Evolutionary conservation across 192 early-diverging fungal species (phyloP).

Genomic region (Coemansia sp.): DNA sequence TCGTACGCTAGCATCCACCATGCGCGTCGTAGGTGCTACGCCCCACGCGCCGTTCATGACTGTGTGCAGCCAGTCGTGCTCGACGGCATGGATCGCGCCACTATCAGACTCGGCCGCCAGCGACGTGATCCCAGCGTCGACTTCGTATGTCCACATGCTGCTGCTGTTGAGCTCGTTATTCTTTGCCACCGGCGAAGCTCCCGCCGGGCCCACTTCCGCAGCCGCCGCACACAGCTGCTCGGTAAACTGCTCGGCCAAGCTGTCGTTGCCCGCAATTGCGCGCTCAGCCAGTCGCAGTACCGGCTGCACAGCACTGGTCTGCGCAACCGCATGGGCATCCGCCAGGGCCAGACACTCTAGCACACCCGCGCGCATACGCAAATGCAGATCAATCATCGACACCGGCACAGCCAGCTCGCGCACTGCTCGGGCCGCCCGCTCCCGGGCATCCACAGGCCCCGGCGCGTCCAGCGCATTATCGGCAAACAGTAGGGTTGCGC

Average conservation of each 20-base stretch:
- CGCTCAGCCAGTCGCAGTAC: slow-evolving; percentile 27
- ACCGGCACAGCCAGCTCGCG: too few relatives aligned
- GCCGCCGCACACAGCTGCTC: slow-evolving; percentile 5
- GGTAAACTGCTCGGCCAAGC: slow-evolving; percentile 18
- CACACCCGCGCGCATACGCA: slow-evolving; percentile 27
- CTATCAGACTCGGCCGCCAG: slow-evolving; percentile 9
- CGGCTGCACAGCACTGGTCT: neutral
- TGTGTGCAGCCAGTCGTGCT: slow-evolving; percentile 26
- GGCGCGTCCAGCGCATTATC: slow-evolving; percentile 50
- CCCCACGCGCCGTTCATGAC: neutral
- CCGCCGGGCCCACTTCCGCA: neutral
- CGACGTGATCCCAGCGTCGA: slow-evolving; percentile 34
- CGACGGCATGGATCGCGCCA: neutral
- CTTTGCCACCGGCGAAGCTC: neutral
- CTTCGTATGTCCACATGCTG: slow-evolving; percentile 44
- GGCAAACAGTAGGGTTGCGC: slow-evolving; percentile 29
- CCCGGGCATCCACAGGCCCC: too few relatives aligned
- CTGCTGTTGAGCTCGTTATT: neutral
- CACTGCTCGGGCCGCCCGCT: too few relatives aligned
- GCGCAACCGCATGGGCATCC: neutral
- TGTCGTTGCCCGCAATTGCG: slow-evolving; percentile 18
- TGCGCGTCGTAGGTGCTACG: slow-evolving; percentile 24
- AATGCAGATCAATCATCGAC: slow-evolving; percentile 4
- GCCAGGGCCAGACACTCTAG: slow-evolving; percentile 22
- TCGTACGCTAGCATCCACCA: slow-evolving; percentile 77